These are phyloP conservation scores for Gossypium gossypioides DNA, from an alignment of 441 rosid species.

Conservation along the genomic window DNA sequence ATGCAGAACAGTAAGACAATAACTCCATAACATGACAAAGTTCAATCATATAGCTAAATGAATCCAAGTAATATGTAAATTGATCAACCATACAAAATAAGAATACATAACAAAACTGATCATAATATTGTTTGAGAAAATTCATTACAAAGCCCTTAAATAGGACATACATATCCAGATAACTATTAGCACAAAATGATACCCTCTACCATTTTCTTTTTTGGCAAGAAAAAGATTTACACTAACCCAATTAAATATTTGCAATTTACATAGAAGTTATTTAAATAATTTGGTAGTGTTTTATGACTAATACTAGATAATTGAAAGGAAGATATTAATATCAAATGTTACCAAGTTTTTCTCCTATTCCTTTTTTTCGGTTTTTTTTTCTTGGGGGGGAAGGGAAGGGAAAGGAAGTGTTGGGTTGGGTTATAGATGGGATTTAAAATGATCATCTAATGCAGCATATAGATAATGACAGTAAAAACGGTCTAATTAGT, in stretches of 20 bases:
- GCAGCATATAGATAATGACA: not conserved
- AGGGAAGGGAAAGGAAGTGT: not conserved
- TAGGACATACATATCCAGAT: not conserved
- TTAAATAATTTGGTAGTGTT: not conserved
- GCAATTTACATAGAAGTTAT: not conserved
- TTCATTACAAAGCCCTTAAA: not conserved
- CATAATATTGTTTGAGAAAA: not conserved
- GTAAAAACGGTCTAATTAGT: not conserved
- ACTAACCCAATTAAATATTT: not conserved
- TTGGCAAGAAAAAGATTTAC: not conserved
- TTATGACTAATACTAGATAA: not conserved
- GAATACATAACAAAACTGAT: not conserved
- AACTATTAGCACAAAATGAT: not conserved
- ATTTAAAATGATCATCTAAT: not conserved
- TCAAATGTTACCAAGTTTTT: not conserved
- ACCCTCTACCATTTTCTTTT: not conserved
- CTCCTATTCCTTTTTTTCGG: not conserved
- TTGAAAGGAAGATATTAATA: not conserved
- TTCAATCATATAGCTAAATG: not conserved
- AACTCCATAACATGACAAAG: not conserved
- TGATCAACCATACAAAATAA: not conserved
- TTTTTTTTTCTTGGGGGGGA: not conserved
- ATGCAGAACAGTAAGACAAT: slow-evolving; percentile 1
- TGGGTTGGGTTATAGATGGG: not conserved
- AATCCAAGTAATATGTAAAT: not conserved